Conservation (phyloP, 2,329 filamentous ascomycete species). For the Gyromitra esculenta region DNA sequence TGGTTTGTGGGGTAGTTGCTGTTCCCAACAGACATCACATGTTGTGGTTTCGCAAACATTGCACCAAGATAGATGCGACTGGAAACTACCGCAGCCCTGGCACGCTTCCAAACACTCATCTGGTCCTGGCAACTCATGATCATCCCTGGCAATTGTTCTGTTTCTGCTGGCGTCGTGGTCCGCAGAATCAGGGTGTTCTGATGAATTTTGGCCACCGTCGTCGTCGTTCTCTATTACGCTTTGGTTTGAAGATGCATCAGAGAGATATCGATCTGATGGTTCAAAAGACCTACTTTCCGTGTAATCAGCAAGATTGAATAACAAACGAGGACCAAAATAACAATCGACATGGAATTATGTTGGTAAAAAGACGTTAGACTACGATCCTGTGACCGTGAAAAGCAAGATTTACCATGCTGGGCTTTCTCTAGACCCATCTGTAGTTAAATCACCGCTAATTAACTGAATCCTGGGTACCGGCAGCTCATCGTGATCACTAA, state of each 20-base stretch:
- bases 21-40: conserved; percentile 31
- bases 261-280: background rate
- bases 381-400: background rate
- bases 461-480: background rate
- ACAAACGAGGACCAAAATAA: background rate
- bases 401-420: background rate
- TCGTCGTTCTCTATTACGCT: background rate
- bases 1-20: conserved; percentile 14
- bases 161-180: background rate
- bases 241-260: background rate
- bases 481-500: background rate
- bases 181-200: background rate
- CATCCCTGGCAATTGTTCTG: background rate
- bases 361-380: background rate
- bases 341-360: background rate
- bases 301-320: background rate
- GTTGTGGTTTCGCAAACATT: conserved; percentile 17
- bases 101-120: background rate
- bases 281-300: background rate
- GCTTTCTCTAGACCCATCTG: background rate
- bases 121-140: background rate
- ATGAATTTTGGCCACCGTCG: background rate
- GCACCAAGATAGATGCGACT: conserved; percentile 24
- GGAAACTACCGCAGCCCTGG: background rate
- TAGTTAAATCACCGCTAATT: background rate